Evolutionary conservation across 2,329 filamentous ascomycete genomes (phyloP).

Genomic region (Pseudocercospora eumusae): DNA sequence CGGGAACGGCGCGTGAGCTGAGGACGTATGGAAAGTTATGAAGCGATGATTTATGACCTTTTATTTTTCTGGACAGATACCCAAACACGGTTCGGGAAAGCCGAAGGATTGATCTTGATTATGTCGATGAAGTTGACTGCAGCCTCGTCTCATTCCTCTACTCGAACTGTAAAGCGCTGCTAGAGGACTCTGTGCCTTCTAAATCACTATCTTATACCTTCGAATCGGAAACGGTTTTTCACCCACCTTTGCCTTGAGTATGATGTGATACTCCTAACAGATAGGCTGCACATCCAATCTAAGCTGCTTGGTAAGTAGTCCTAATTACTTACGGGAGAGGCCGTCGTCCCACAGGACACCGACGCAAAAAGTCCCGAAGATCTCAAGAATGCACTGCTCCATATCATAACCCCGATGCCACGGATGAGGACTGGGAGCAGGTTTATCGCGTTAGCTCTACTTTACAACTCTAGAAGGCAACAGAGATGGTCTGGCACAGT

Average conservation of each 20-base stretch:
- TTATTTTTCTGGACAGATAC: neutral
- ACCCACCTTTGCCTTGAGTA: neutral
- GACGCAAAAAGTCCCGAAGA: slow-evolving; percentile 46
- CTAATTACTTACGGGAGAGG: no score
- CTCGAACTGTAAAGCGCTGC: no score
- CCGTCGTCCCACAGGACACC: no score
- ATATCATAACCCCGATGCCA: slow-evolving; percentile 44
- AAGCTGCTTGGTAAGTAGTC: no score
- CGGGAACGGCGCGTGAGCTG: slow-evolving; percentile 28
- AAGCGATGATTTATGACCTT: neutral
- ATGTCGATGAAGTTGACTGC: no score
- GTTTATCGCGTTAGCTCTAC: slow-evolving; percentile 50
- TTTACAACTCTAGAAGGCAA: slow-evolving; percentile 50
- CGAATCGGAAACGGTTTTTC: neutral
- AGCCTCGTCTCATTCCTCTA: neutral
- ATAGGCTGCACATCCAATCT: neutral
- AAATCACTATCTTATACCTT: neutral
- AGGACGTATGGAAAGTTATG: neutral
- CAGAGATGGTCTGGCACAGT: slow-evolving; percentile 49
- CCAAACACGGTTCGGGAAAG: neutral
- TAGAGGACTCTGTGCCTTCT: neutral
- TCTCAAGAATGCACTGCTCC: slow-evolving; percentile 48
- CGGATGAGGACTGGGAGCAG: slow-evolving; percentile 49
- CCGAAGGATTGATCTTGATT: neutral
- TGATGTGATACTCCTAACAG: neutral